Base-by-base conservation (phyloP, 2,329 filamentous ascomycete species). In the Lecanicillium sp. region DNA sequence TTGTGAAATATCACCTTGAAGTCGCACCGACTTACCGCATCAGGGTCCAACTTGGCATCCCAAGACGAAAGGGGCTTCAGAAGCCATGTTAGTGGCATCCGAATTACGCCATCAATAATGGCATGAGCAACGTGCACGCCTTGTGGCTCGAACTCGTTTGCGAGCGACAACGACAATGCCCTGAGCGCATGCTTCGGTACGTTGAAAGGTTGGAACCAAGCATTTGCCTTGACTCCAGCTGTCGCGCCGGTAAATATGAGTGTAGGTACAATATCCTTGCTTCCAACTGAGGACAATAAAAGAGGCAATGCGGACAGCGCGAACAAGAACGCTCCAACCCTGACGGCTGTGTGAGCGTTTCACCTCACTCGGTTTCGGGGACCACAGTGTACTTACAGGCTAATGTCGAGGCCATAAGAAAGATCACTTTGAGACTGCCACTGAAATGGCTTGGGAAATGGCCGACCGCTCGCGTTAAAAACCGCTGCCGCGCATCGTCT, bases 391-490 rank as follows among this genome's bases (percentile, higher is more conserved):
- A 13, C 39, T 3, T 13, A 42, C 40, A 42, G 31, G 3, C 20
- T 42, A 8, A 42, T 39, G 15, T 31, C 33, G 2, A 42, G 25
- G 6, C 35, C 40, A 11, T 33, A 13, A 6, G 34, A 25, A 3
- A 42, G 4, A 11, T 42, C 40, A 22, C 9, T n/a, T 17, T 34
- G 30, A 4, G 40, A 17, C 14, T 42, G 40, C 40, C 40, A 42
- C 14, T 35, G 19, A 18, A 42, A 42, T n/a, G 40, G 40, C 20
- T 42, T 42, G n/a, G 40, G 40, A 13, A 42, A 42, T 17, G 40
- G 40, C 4, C 40, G 35, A 19, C 35, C 32, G 28, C 40, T 42
- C n/a, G 40, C 40, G 22, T 42, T 42, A 36, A 42, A 42, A 17
- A 42, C 25, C 14, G 40, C 40, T 3, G 36, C 40, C 4, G 40